Base-by-base conservation (phyloP, 352 stramenopile genomes). In the Globisporangium lucens region DNA sequence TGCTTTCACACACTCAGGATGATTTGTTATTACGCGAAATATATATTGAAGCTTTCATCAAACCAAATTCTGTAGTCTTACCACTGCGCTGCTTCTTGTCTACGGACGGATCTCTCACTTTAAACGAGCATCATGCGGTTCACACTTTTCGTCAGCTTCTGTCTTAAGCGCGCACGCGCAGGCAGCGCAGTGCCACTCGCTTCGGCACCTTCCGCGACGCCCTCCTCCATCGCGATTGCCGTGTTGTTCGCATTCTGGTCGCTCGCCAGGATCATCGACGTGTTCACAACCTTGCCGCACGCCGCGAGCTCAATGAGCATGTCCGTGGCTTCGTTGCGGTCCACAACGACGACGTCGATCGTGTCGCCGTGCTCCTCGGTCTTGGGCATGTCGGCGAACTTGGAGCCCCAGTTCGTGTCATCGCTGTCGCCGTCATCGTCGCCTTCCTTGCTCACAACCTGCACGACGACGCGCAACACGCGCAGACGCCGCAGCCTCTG, bases 231-330 rank as follows among this genome's bases (percentile, higher is more conserved):
- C 3, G 71, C 66, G 51, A 83, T 78, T 20, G 74, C 69, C 15
- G 76, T 82, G 46, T 67, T 74, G 56, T 69, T 62, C 17, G 38
- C 15, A 4, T 49, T 64, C 57, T 77, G 59, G 52, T 80, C 71
- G 49, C 77, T 76, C 49, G 79, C 77, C 3, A 73, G 49, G 22
- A 86, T 77, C 47, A 77, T 66, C 10, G 75, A 71, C 24, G 72
- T 75, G 58, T 83, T 89, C n/a, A 89, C 77, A 12, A 89, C 77
- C 68, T 87, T 89, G 17, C 82, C 82, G 36, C 75, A 80, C 17
- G 79, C 79, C 7, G 82, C 82, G 9, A 90, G 73, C 58, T 90
- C 82, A 33, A 90, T 82, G 13, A 90, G 73, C 78, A 90, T 87
- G 66, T 90, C 79, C 0, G 79, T 87, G 49, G 82, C 82, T 58